These are phyloP conservation scores for Cucumis sativus DNA, from an alignment of 306 rosid genomes.

Conservation along the genomic window Cucumber_9930_V3 NC_026659.2:28117501-28118000, in stretches of 20 bases:
- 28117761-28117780: constrained; percentile 19
- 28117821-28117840: constrained; percentile 27
- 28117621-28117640: not conserved
- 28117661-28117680: constrained; percentile 20
- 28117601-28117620: not conserved
- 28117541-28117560: constrained; percentile 27
- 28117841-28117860: not conserved
- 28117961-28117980: too few species aligned
- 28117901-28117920: not conserved
- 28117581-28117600: not conserved
- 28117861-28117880: not conserved
- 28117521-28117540: constrained; percentile 61
- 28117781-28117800: constrained; percentile 20
- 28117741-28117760: constrained; percentile 10
- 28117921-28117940: not conserved
- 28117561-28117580: constrained; percentile 28
- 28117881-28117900: not conserved
- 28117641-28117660: not conserved
- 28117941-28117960: too few species aligned
- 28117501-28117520: constrained; percentile 89
- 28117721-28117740: constrained; percentile 7
- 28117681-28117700: constrained; percentile 35
- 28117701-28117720: constrained; percentile 22
- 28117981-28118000: too few species aligned
- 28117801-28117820: constrained; percentile 29